phyloP scores from a whole-genome alignment of 305 asterid genomes.

The Stenogyne calaminthoides region DNA sequence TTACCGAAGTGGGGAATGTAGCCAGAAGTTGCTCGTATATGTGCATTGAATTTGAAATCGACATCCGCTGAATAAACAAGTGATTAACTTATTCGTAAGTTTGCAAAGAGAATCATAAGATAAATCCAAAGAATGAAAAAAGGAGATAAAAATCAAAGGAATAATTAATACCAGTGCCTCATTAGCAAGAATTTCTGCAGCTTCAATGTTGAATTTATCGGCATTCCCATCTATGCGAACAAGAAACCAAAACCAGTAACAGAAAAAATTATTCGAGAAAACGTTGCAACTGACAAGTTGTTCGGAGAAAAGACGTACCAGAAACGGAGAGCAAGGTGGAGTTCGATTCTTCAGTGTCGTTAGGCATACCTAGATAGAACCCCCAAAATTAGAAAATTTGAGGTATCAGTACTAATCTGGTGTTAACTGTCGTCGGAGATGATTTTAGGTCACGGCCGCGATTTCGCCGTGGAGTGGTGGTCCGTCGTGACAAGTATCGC shows the following conservation, averaged over 20 bases:
- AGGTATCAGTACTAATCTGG: no score
- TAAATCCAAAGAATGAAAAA: background rate
- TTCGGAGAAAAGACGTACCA: slow-evolving; percentile 25
- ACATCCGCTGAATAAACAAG: slow-evolving; percentile 56
- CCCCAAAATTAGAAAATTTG: no score
- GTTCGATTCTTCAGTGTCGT: slow-evolving; percentile 30
- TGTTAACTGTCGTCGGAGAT: no score
- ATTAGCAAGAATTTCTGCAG: slow-evolving; percentile 77
- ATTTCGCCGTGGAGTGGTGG: background rate
- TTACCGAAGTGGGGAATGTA: slow-evolving; percentile 83
- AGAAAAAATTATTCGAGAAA: background rate
- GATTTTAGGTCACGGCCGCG: no score
- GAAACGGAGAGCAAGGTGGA: slow-evolving; percentile 22
- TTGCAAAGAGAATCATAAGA: background rate
- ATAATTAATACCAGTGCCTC: slow-evolving; percentile 71
- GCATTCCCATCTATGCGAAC: slow-evolving; percentile 40
- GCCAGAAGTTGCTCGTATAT: slow-evolving; percentile 82
- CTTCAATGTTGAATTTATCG: slow-evolving; percentile 63
- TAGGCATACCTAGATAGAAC: slow-evolving; percentile 25
- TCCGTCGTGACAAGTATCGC: background rate
- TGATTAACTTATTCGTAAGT: background rate
- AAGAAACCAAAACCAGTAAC: slow-evolving; percentile 7
- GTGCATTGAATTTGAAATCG: slow-evolving; percentile 74
- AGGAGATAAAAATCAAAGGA: slow-evolving; percentile 15
- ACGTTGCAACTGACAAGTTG: background rate